Conservation (phyloP, 441 rosid species). For the Pelargonium exstipulatum region DNA sequence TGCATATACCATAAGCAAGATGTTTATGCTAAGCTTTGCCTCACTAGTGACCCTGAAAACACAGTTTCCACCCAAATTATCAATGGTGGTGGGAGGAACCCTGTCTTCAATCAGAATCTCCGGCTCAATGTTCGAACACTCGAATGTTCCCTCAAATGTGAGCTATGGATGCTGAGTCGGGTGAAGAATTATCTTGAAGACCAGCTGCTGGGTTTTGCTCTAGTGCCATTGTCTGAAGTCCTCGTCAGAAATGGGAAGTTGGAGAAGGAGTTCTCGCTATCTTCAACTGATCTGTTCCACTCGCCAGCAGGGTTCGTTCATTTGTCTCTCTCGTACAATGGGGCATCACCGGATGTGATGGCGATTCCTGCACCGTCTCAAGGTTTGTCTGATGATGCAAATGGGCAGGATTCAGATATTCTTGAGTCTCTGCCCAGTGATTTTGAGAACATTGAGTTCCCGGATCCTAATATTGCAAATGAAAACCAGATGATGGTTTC, state of each 20-base stretch:
- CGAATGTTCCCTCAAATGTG: slow-evolving; percentile 82
- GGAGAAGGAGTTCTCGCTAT: slow-evolving; percentile 90
- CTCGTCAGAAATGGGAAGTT: slow-evolving; percentile 62
- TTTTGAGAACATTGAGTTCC: slow-evolving; percentile 90
- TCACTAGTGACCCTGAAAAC: slow-evolving; percentile 74
- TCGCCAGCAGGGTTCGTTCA: slow-evolving; percentile 94
- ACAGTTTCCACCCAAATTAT: slow-evolving; percentile 78
- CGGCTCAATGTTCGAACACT: slow-evolving; percentile 52
- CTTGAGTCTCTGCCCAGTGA: slow-evolving; percentile 48
- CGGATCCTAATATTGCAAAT: slow-evolving; percentile 72
- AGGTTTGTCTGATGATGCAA: slow-evolving; percentile 33
- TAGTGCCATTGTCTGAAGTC: slow-evolving; percentile 88
- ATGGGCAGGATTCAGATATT: slow-evolving; percentile 36
- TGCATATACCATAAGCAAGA: slow-evolving; percentile 99
- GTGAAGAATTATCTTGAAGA: slow-evolving; percentile 96
- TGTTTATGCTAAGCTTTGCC: slow-evolving; percentile 92
- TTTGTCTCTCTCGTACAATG: slow-evolving; percentile 66
- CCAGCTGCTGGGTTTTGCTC: slow-evolving; percentile 82
- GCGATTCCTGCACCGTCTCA: slow-evolving; percentile 48
- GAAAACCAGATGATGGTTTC: slow-evolving; percentile 96
- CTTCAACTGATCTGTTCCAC: slow-evolving; percentile 92
- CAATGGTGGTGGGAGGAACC: slow-evolving; percentile 97
- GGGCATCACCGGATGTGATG: slow-evolving; percentile 87
- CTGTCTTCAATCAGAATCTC: slow-evolving; percentile 73
- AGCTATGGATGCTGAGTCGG: slow-evolving; percentile 96